Conservation (phyloP, 2,329 filamentous ascomycete genomes). For the Aspergillus fructus region DNA sequence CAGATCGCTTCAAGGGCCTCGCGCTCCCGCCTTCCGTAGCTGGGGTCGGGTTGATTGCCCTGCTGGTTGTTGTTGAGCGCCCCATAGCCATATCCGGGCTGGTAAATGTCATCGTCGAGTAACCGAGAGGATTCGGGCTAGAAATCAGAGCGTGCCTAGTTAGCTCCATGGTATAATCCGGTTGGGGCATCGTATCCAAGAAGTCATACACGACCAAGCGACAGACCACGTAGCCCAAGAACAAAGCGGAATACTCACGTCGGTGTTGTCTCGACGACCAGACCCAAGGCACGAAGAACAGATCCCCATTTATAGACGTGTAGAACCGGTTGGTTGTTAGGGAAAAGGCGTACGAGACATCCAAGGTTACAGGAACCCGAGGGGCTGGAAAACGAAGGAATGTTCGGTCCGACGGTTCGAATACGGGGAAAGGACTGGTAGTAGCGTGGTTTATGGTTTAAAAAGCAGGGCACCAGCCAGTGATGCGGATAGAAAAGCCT, state of each 20-base stretch:
- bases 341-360: constrained; percentile 12
- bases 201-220: background rate
- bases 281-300: constrained; percentile 46
- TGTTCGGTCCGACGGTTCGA: background rate
- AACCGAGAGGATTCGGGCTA: constrained; percentile 45
- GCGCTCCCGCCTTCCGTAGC: constrained; percentile 43
- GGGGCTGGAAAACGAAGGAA: background rate
- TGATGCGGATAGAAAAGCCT: constrained; percentile 1
- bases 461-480: constrained; percentile 13
- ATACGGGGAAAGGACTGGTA: constrained; percentile 5
- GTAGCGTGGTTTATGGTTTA: background rate
- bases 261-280: constrained; percentile 37
- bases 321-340: constrained; percentile 6
- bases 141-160: constrained; percentile 4
- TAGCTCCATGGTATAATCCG: background rate
- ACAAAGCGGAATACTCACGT: constrained; percentile 26
- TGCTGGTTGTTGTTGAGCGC: constrained; percentile 39
- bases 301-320: constrained; percentile 40
- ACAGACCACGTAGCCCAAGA: background rate
- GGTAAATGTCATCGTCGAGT: constrained; percentile 47
- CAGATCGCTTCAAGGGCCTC: constrained; percentile 49
- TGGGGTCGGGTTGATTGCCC: constrained; percentile 40
- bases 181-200: background rate
- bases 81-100: constrained; percentile 44
- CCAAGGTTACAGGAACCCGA: constrained; percentile 4